Percentiles rank a stretch among this genome's conserved stretches.
Evolutionary conservation across 768 basidiomycete species (phyloP).

Genomic region (Leccinum boreale): DNA sequence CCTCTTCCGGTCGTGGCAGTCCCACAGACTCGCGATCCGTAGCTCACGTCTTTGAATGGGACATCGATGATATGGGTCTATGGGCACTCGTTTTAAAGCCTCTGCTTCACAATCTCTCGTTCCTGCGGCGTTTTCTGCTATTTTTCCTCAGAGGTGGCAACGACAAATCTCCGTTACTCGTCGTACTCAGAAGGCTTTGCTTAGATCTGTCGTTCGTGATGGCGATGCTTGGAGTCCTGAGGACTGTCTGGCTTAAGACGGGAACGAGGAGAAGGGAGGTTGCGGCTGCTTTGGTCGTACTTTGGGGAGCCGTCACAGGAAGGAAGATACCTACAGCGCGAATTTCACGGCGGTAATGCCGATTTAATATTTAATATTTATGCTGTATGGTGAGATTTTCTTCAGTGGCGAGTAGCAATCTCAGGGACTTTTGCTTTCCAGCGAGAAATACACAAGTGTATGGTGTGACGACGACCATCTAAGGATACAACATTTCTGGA

Average conservation of each 20-base stretch:
- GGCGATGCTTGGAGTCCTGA: slow-evolving; percentile 56
- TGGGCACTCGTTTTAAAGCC: slow-evolving; percentile 76
- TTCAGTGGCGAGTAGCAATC: not conserved
- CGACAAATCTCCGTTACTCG: slow-evolving; percentile 59
- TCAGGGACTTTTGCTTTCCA: not conserved
- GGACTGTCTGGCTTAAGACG: slow-evolving; percentile 62
- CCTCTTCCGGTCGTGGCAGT: slow-evolving; percentile 41
- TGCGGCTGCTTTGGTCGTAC: slow-evolving; percentile 53
- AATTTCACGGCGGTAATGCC: slow-evolving; percentile 6
- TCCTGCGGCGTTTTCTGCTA: slow-evolving; percentile 45
- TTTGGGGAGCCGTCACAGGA: slow-evolving; percentile 73
- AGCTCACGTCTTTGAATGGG: slow-evolving; percentile 45
- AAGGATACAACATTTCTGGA: slow-evolving; percentile 5
- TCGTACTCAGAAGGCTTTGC: slow-evolving; percentile 70
- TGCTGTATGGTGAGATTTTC: slow-evolving; percentile 5
- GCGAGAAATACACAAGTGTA: not conserved
- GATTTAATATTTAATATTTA: slow-evolving; percentile 9
- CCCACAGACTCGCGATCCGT: slow-evolving; percentile 32
- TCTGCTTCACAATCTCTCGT: slow-evolving; percentile 47
- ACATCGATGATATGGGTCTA: slow-evolving; percentile 79
- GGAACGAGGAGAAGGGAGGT: slow-evolving; percentile 70
- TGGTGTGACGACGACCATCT: not conserved
- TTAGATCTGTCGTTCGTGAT: slow-evolving; percentile 76
- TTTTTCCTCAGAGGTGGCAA: slow-evolving; percentile 58
- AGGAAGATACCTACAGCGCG: slow-evolving; percentile 49